These are phyloP conservation scores for Neohortaea acidophila DNA, from an alignment of 495 filamentous ascomycete genomes.

Conservation along the genomic window DNA sequence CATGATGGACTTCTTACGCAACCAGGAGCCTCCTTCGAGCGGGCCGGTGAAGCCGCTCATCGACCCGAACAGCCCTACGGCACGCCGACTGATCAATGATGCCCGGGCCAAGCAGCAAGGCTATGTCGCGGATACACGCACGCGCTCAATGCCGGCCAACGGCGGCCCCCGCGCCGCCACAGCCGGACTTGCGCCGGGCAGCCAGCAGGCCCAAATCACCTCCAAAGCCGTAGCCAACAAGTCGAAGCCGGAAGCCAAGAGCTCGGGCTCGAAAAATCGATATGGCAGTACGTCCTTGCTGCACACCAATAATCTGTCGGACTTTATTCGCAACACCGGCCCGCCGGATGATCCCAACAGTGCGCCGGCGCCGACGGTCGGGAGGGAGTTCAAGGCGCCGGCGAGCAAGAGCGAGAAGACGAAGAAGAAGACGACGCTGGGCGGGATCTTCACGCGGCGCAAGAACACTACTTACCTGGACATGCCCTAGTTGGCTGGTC, in stretches of 20 bases:
- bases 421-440: slow-evolving; percentile 8
- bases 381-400: slow-evolving; percentile 2
- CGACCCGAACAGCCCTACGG: neutral
- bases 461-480: slow-evolving; percentile 10
- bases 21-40: slow-evolving; percentile 55
- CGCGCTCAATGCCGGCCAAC: neutral
- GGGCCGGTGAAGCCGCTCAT: slow-evolving; percentile 20
- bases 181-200: neutral
- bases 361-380: slow-evolving; percentile 14
- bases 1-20: slow-evolving; percentile 76
- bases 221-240: slow-evolving; percentile 2
- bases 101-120: neutral
- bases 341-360: slow-evolving; percentile 37
- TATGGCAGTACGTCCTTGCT: neutral
- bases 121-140: neutral
- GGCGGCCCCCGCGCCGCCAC: neutral
- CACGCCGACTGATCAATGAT: neutral
- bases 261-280: neutral
- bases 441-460: slow-evolving; percentile 6
- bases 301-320: slow-evolving; percentile 55
- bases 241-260: neutral
- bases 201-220: neutral
- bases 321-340: slow-evolving; percentile 62
- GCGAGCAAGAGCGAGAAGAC: slow-evolving; percentile 5
- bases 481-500: slow-evolving; percentile 10